phyloP scores from a whole-genome alignment of 495 filamentous ascomycete species.

The Cercophora samala region DNA sequence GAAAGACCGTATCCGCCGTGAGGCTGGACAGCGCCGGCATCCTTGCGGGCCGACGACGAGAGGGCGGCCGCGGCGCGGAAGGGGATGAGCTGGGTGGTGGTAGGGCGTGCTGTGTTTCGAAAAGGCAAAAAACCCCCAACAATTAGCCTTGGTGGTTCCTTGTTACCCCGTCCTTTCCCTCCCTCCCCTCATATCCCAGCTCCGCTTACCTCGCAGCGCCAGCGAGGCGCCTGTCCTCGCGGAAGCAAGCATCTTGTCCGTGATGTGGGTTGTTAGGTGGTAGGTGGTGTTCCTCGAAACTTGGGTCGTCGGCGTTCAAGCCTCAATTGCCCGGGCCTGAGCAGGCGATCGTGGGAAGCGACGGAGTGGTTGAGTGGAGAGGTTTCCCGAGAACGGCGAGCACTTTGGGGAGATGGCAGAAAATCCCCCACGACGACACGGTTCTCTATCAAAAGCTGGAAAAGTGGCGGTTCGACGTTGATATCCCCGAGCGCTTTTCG shows the following conservation, averaged over 20 bases:
- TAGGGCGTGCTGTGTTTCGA: slow-evolving; percentile 58
- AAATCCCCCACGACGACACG: slow-evolving; percentile 18
- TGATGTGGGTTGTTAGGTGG: slow-evolving; percentile 4
- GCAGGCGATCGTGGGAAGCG: not conserved
- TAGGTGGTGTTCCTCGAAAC: not conserved
- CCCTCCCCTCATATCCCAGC: not conserved
- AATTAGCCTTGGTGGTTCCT: not conserved
- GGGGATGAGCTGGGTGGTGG: slow-evolving; percentile 54
- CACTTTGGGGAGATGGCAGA: slow-evolving; percentile 25
- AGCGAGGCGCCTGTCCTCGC: slow-evolving; percentile 62
- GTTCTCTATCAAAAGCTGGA: not conserved
- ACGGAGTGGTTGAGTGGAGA: slow-evolving; percentile 4
- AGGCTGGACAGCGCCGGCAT: slow-evolving; percentile 48
- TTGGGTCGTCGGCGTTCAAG: not conserved
- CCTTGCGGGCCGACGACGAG: slow-evolving; percentile 58
- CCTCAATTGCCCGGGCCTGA: not conserved
- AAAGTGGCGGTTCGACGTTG: slow-evolving; percentile 22
- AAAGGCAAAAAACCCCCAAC: not conserved
- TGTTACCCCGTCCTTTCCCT: not conserved
- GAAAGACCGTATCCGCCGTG: slow-evolving; percentile 41
- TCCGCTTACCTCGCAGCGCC: slow-evolving; percentile 65
- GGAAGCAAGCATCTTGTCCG: slow-evolving; percentile 57
- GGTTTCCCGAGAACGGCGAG: not conserved
- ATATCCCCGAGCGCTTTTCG: slow-evolving; percentile 36
- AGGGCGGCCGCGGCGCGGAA: slow-evolving; percentile 62